Base-by-base conservation (phyloP, 169 alveolate genomes). In the Theileria annulata region DNA sequence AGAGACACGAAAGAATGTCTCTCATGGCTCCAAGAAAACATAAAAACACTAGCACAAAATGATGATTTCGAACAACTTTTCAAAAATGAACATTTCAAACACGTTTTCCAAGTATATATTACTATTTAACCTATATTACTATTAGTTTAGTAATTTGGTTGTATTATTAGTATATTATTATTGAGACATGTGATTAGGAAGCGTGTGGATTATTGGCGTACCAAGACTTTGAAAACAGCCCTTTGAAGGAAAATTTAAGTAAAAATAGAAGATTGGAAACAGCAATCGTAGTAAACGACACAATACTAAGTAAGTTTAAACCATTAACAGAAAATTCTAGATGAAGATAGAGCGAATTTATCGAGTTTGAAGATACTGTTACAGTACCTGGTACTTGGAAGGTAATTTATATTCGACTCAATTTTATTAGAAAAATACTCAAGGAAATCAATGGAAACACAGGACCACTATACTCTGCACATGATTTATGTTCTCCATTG, bases 201-300 rank as follows among this genome's bases (percentile, higher is more conserved):
- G 23, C 78, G 15, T 73, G 80, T 37, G 80, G 80, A 15, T 25
- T 73, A 33, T 19, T 73, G 42, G 80, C 80, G 10, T 73, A 73
- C 21, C 19, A 73, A 0, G 77, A 73, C 54, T 35, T 33, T 19
- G 80, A 73, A 9, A 60, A 17, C 13, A 35, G 80, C n/a, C 59
- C 78, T 19, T 28, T 73, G 42, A 73, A 17, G 51, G 59, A 3
- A n/a, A 31, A 35, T 31, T 30, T 73, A 13, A 21, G 23, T 19
- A 30, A 27, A 48, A 25, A 73, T 17, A 73, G 80, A 10, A 73
- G 80, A 33, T 12, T 59, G 6, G 70, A 73, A 30, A 73, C 80
- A 6, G 47, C 79, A n/a, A 73, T 30, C 2, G 59, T 63, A 28
- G 80, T 73, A 17, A 73, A 73, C 42, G 80, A 73, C 47, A 37